Evolutionary conservation across 2,329 filamentous ascomycete genomes (phyloP).

Genomic region (Huntiella bhutanensis): DNA sequence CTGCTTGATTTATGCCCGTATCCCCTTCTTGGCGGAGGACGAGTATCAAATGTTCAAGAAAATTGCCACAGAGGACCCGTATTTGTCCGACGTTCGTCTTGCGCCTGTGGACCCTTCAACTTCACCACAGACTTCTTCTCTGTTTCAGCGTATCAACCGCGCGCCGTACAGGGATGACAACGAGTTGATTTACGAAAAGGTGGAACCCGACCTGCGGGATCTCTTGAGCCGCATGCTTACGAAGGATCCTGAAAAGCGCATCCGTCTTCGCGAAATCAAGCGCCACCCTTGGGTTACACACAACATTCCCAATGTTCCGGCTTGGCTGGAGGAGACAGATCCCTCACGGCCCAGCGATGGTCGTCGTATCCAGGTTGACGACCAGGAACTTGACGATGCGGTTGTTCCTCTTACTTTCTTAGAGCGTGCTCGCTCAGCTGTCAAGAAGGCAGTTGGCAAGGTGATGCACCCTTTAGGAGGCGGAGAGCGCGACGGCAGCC

Average conservation of each 20-base stretch:
- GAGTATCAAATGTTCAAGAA: constrained; percentile 82
- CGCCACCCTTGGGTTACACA: constrained; percentile 79
- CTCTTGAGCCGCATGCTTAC: constrained; percentile 60
- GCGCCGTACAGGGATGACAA: constrained; percentile 57
- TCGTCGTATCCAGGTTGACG: constrained; percentile 79
- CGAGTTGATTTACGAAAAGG: constrained; percentile 66
- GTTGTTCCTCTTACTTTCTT: constrained; percentile 80
- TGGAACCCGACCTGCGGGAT: constrained; percentile 64
- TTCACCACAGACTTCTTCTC: constrained; percentile 33
- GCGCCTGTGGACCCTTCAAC: constrained; percentile 49
- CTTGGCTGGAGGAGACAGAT: constrained; percentile 91
- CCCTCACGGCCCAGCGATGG: constrained; percentile 59
- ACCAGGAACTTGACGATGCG: constrained; percentile 71
- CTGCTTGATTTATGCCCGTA: constrained; percentile 81
- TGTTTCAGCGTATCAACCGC: constrained; percentile 38
- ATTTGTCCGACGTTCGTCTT: constrained; percentile 68
- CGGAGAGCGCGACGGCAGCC: constrained; percentile 34
- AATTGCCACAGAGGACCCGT: constrained; percentile 83
- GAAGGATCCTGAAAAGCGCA: constrained; percentile 78
- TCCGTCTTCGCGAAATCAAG: constrained; percentile 81
- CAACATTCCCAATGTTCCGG: constrained; percentile 52
- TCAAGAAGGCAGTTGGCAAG: constrained; percentile 48
- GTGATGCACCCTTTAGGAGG: constrained; percentile 38
- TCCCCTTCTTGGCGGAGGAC: constrained; percentile 82
- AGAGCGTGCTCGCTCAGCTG: constrained; percentile 62